phyloP scores from a whole-genome alignment of 352 stramenopile genomes.

The Phytophthora rubi region DNA sequence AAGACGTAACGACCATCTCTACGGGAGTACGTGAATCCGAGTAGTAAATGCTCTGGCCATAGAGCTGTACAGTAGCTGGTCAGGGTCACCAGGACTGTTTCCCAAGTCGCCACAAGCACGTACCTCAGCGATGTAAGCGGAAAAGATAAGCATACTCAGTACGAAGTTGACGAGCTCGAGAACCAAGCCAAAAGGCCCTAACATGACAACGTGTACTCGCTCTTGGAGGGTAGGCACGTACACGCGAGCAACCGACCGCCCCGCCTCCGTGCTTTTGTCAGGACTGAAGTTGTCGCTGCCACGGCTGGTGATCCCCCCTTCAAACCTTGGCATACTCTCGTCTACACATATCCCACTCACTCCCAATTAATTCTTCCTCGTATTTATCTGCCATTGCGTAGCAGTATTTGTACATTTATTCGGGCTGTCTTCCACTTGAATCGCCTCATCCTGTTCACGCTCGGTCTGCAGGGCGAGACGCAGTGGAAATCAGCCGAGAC shows the following conservation, averaged over 20 bases:
- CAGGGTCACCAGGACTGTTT: neutral
- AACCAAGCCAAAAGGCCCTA: constrained; percentile 47
- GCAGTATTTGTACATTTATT: constrained; percentile 22
- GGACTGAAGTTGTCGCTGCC: constrained; percentile 9
- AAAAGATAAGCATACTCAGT: constrained; percentile 68
- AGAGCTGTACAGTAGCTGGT: constrained; percentile 40
- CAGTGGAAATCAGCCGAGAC: constrained; percentile 5
- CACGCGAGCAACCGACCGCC: constrained; percentile 39
- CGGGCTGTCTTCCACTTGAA: constrained; percentile 25
- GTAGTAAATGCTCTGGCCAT: constrained; percentile 21
- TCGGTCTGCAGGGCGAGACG: neutral
- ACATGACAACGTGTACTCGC: constrained; percentile 36
- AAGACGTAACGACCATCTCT: constrained; percentile 51
- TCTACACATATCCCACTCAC: constrained; percentile 4
- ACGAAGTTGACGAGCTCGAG: constrained; percentile 65
- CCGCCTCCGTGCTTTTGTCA: constrained; percentile 6
- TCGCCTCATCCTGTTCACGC: constrained; percentile 18
- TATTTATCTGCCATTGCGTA: neutral
- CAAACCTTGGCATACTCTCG: constrained; percentile 20
- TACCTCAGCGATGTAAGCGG: constrained; percentile 67
- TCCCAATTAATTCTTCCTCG: neutral
- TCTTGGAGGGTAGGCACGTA: constrained; percentile 64
- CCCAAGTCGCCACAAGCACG: neutral
- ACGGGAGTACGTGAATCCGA: neutral
- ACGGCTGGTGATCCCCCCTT: constrained; percentile 7